Percentiles rank a stretch among this genome's conserved stretches.
Evolutionary conservation across 306 rosid species (phyloP).

Genomic region (Ormosia semicastrata): DNA sequence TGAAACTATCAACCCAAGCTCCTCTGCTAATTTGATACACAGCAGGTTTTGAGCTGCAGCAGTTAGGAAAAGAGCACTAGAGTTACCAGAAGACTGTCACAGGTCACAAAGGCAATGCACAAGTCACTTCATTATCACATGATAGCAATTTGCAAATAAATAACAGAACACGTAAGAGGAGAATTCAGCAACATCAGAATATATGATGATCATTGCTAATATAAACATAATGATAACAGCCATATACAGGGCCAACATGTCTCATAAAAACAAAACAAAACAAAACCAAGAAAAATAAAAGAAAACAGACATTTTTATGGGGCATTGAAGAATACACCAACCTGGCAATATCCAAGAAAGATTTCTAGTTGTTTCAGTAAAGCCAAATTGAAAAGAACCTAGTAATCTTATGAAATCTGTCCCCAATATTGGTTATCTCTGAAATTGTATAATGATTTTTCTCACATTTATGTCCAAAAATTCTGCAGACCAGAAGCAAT

Average conservation of each 20-base stretch:
- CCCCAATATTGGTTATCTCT: background rate
- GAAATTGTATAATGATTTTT: background rate
- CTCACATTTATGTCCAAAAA: background rate
- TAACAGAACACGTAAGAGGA: background rate
- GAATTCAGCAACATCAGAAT: constrained; percentile 3
- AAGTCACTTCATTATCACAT: constrained; percentile 33
- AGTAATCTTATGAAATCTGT: background rate
- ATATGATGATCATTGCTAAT: background rate
- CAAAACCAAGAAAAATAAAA: background rate
- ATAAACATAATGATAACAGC: background rate
- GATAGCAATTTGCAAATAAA: constrained; percentile 17
- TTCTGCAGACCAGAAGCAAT: background rate
- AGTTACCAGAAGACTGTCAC: constrained; percentile 86
- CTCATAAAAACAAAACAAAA: background rate
- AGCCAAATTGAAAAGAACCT: background rate
- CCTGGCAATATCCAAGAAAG: background rate
- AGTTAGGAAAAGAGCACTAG: constrained; percentile 98
- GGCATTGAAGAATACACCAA: background rate
- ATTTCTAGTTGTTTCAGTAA: background rate
- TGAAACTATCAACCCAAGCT: constrained; percentile 72
- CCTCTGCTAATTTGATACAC: constrained; percentile 84
- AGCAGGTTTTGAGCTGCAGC: constrained; percentile 98
- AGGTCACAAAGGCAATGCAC: constrained; percentile 41
- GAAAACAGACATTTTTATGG: background rate
- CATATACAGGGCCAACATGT: background rate